Percentiles rank a stretch among this genome's conserved stretches.
Evolutionary conservation across 306 rosid genomes (phyloP).

Genomic region (Acacia confusa): DNA sequence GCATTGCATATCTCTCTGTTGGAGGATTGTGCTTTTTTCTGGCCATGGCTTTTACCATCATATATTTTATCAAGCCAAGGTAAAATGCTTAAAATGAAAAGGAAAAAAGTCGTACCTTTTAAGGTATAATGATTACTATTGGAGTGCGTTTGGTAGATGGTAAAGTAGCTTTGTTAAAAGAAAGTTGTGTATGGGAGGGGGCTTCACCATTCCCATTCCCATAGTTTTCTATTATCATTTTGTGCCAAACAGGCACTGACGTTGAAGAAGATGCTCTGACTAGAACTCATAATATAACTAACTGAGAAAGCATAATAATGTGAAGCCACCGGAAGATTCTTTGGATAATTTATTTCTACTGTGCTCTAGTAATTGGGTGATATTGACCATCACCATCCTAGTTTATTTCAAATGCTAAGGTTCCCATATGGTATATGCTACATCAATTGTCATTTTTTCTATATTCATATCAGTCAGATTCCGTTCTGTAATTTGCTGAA

Average conservation of each 20-base stretch:
- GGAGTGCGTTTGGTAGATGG: background rate
- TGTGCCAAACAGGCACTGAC: background rate
- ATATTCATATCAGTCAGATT: background rate
- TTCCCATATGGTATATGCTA: background rate
- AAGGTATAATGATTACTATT: background rate
- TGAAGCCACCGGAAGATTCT: background rate
- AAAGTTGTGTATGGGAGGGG: background rate
- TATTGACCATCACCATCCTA: background rate
- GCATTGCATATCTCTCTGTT: conserved; percentile 83
- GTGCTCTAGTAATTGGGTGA: background rate
- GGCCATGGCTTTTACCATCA: conserved; percentile 70
- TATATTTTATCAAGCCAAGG: conserved; percentile 95
- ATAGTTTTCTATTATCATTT: background rate
- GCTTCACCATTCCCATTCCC: background rate
- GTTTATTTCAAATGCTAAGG: background rate
- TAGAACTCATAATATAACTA: background rate
- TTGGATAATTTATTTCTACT: background rate
- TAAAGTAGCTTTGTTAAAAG: background rate
- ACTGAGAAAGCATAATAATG: background rate
- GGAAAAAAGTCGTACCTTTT: background rate
- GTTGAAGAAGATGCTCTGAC: background rate
- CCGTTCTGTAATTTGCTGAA: background rate
- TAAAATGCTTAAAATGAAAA: conserved; percentile 27
- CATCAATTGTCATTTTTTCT: conserved; percentile 2
- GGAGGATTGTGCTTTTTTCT: conserved; percentile 93